Evolutionary conservation across 495 filamentous ascomycete species (phyloP), one percentile per base, ranked within the genome.

Genomic region (Talaromyces proteolyticus): DNA sequence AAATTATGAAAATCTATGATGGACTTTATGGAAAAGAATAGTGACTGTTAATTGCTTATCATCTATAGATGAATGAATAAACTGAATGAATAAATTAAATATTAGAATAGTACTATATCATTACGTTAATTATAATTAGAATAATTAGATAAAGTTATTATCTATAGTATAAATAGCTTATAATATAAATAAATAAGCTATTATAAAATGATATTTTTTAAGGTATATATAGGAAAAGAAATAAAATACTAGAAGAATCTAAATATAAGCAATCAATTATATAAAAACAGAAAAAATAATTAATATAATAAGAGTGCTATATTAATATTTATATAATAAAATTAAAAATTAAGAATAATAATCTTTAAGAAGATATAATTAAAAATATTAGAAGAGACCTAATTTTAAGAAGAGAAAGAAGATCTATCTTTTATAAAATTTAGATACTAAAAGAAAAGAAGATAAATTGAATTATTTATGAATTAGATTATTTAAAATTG

Each of bases 1-100:
- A 47, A 53, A 18, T 10, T 49, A 29, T 53, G 42, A 26, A 20
- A 45, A 45, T 16, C 3, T 16, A 20, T 45, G 10, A 24, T 24
- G 16, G 25, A 34, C 14, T 4, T 34, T 34, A 34, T 34, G 14
- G 4, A 34, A 4, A 4, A 4, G 29, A 34, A 34, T 34, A 34
- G 1, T 34, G 14, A 29, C 25, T 34, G 1, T 34, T 34, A 34
- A 6, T 22, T 11, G 5, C 16, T 11, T 19, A 42, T 42, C 5
- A 42, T 5, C 16, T 3, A 3, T 22, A 42, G 16, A 42, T 5
- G 4, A 22, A 42, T 42, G 5, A 16, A 42, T 22, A 42, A 22
- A 42, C 16, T 10, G 5, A 42, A 42, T 2, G 5, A 42, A 42
- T 3, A 6, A 42, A 19, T 5, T 22, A 42, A 5, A 22, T 3